Evolutionary conservation across 2,329 filamentous ascomycete genomes (phyloP).

Genomic region (Calycina herbarum): DNA sequence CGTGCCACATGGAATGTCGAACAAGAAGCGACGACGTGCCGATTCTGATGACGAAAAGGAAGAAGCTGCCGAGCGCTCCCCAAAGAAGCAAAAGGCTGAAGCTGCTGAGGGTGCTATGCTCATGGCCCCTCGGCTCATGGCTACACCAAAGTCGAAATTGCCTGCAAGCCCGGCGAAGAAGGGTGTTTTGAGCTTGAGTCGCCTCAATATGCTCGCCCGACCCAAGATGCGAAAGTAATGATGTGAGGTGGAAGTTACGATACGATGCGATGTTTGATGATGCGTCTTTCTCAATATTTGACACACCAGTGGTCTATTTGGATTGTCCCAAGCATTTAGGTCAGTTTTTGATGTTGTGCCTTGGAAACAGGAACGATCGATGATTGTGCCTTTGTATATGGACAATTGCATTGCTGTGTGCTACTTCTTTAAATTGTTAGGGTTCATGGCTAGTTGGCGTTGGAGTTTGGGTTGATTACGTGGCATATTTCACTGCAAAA

Average conservation of each 20-base stretch:
- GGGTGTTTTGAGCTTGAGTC: constrained; percentile 53
- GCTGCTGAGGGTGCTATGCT: constrained; percentile 33
- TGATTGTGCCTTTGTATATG: not conserved
- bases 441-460: constrained; percentile 10
- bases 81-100: constrained; percentile 56
- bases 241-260: constrained; percentile 5
- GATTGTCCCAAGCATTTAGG: not conserved
- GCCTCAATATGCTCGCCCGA: constrained; percentile 60
- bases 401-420: not conserved
- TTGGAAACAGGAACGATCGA: not conserved
- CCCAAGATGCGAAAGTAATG: constrained; percentile 56
- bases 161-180: constrained; percentile 50
- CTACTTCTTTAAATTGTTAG: constrained; percentile 12
- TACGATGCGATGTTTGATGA: constrained; percentile 9
- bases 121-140: constrained; percentile 36
- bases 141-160: constrained; percentile 32
- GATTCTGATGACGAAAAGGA: constrained; percentile 57
- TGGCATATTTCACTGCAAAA: constrained; percentile 17
- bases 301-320: not conserved
- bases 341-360: not conserved
- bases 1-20: constrained; percentile 61
- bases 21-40: constrained; percentile 65
- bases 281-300: not conserved
- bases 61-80: constrained; percentile 49
- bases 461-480: constrained; percentile 13